Evolutionary conservation across 1,139 yeast genomes (phyloP).

Genomic region (Kodamaea suecica): DNA sequence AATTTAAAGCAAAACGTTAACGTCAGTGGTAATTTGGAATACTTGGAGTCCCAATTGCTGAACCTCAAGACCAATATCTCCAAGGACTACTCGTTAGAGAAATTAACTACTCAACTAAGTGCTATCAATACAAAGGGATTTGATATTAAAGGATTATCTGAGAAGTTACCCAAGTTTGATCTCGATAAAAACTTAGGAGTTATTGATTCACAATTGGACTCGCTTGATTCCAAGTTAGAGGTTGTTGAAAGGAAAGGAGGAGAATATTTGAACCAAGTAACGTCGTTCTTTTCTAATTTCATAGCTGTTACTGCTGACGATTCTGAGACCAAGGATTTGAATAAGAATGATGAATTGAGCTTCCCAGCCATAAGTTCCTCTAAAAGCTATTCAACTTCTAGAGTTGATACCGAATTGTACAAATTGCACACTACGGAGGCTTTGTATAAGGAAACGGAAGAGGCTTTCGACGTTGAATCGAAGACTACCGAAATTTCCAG

Average conservation of each 20-base stretch:
- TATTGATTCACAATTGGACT: conserved; percentile 59
- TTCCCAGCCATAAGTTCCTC: conserved; percentile 19
- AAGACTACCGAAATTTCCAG: conserved; percentile 53
- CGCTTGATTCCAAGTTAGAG: conserved; percentile 65
- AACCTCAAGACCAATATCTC: conserved; percentile 6
- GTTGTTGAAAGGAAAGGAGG: conserved; percentile 64
- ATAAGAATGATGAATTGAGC: conserved; percentile 17
- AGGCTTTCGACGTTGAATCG: conserved; percentile 42
- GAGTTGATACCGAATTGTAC: conserved; percentile 41
- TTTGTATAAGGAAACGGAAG: conserved; percentile 17
- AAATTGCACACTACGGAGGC: conserved; percentile 36
- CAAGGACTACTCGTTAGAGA: conserved; percentile 9
- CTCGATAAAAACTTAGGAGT: conserved; percentile 41
- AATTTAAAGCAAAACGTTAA: conserved; percentile 24
- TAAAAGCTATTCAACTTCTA: conserved; percentile 38
- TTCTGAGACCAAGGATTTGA: conserved; percentile 12
- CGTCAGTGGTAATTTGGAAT: conserved; percentile 16
- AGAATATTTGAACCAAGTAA: conserved; percentile 52
- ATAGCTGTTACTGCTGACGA: conserved; percentile 37
- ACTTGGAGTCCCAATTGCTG: conserved; percentile 31
- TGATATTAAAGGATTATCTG: conserved; percentile 2
- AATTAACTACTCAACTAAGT: conserved; percentile 8
- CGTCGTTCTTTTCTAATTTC: conserved; percentile 56
- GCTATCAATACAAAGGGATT: conserved; percentile 4
- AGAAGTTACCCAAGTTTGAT: conserved; percentile 7